phyloP scores from a whole-genome alignment of 495 filamentous ascomycete species.

The Podospora bellae-mahoneyi region DNA sequence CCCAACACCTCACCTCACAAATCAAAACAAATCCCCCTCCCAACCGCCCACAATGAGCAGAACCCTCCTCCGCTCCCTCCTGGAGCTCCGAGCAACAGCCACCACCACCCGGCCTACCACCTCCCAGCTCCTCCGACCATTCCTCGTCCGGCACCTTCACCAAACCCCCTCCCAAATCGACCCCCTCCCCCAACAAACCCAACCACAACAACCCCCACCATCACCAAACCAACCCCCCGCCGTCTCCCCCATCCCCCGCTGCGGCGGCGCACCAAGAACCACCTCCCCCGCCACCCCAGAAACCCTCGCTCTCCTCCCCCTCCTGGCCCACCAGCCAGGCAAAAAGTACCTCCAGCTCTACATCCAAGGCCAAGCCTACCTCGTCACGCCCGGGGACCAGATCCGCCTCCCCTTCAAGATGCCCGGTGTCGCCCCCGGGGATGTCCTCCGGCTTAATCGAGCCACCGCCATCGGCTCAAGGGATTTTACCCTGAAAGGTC shows the following conservation, averaged over 20 bases:
- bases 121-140: constrained; percentile 21
- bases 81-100: constrained; percentile 43
- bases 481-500: constrained; percentile 83
- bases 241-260: constrained; percentile 33
- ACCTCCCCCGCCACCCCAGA: constrained; percentile 56
- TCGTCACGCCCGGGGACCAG: constrained; percentile 80
- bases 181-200: constrained; percentile 14
- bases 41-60: constrained; percentile 40
- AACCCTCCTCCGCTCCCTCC: constrained; percentile 44
- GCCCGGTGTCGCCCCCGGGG: constrained; percentile 75
- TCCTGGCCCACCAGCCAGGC: constrained; percentile 67
- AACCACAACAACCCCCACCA: constrained; percentile 31
- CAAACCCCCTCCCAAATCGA: constrained; percentile 31
- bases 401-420: constrained; percentile 94
- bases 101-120: constrained; percentile 28
- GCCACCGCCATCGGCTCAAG: constrained; percentile 75
- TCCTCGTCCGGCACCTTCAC: constrained; percentile 27
- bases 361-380: constrained; percentile 85
- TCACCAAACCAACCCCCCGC: constrained; percentile 13
- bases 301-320: constrained; percentile 58
- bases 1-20: not conserved
- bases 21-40: not conserved
- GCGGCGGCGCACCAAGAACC: constrained; percentile 13
- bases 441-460: constrained; percentile 80
- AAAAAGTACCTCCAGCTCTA: constrained; percentile 82